Base-by-base conservation (phyloP, 2,329 filamentous ascomycete species). In the Trichophaea hybrida region DNA sequence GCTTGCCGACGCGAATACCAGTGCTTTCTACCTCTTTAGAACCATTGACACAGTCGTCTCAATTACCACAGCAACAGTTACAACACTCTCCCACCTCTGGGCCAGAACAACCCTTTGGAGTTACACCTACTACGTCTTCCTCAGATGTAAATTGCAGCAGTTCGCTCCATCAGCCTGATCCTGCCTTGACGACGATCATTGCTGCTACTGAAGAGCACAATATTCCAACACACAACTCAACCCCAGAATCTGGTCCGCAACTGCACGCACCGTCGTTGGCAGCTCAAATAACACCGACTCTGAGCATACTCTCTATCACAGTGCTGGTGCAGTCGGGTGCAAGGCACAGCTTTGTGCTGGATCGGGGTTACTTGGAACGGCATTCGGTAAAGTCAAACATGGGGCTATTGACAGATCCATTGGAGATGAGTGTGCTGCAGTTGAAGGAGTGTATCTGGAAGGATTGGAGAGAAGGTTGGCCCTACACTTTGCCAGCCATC, bases 381-480 rank as follows among this genome's bases (percentile, higher is more conserved):
- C 67, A 69, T 51, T 64, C 62, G 24, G 61, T 69, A 3, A 61
- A 60, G 31, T 43, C 40, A 31, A 54, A 54, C 37, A 64, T 60
- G 57, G 61, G 61, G 24, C 24, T 59, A 12, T 58, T 67, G 32
- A 57, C 56, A 15, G 67, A 69, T 59, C 63, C 67, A 4, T 59
- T 69, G 50, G 60, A 66, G 57, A 68, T 69, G 65, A 67, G 62
- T 4, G 67, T 68, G 24, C 64, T 59, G 55, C 66, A 68, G 55
- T 57, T 69, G 40, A 69, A 69, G 57, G 67, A 69, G 51, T 69
- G 67, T 58, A 61, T 69, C 32, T 69, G 67, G 67, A 67, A 68
- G 48, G 67, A 69, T 57, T 69, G 67, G 67, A 66, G 59, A 52
- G 67, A 68, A 50, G 67, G 67, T 68, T 59, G 38, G 62, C 3